Conservation (phyloP, 2,329 filamentous ascomycete genomes). For the Hawksworthiomyces lignivorus region DNA sequence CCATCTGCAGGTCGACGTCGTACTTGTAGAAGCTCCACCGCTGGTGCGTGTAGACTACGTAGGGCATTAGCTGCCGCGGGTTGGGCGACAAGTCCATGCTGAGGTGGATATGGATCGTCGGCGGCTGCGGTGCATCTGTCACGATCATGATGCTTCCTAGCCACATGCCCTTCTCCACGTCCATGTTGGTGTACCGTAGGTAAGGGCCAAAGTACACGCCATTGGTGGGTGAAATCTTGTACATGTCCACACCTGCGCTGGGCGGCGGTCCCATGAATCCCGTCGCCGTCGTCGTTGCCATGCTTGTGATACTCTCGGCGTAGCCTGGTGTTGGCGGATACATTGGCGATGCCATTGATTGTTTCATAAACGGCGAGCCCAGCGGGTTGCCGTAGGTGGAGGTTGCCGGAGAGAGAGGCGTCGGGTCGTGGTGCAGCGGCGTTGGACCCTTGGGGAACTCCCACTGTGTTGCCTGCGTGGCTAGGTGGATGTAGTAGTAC, state of each 20-base stretch:
- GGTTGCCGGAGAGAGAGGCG: slow-evolving; percentile 74
- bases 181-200: slow-evolving; percentile 93
- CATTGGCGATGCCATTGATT: slow-evolving; percentile 70
- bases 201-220: slow-evolving; percentile 98
- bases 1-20: slow-evolving; percentile 84
- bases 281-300: slow-evolving; percentile 64
- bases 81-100: slow-evolving; percentile 88
- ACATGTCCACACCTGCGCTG: slow-evolving; percentile 82
- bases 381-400: slow-evolving; percentile 70
- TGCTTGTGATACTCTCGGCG: slow-evolving; percentile 77
- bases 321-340: slow-evolving; percentile 79
- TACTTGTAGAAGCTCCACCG: slow-evolving; percentile 96
- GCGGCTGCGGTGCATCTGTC: slow-evolving; percentile 83
- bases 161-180: slow-evolving; percentile 85
- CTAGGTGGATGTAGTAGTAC: slow-evolving; percentile 97
- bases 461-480: slow-evolving; percentile 95
- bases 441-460: slow-evolving; percentile 96
- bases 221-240: slow-evolving; percentile 88
- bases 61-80: slow-evolving; percentile 74
- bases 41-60: slow-evolving; percentile 80
- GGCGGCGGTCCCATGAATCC: slow-evolving; percentile 87
- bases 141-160: slow-evolving; percentile 88
- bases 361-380: slow-evolving; percentile 60
- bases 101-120: slow-evolving; percentile 91
- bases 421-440: slow-evolving; percentile 73